Evolutionary conservation across 352 stramenopile genomes (phyloP), one percentile per base, ranked within the genome.

Genomic region (Globisporangium uncinulatum): DNA sequence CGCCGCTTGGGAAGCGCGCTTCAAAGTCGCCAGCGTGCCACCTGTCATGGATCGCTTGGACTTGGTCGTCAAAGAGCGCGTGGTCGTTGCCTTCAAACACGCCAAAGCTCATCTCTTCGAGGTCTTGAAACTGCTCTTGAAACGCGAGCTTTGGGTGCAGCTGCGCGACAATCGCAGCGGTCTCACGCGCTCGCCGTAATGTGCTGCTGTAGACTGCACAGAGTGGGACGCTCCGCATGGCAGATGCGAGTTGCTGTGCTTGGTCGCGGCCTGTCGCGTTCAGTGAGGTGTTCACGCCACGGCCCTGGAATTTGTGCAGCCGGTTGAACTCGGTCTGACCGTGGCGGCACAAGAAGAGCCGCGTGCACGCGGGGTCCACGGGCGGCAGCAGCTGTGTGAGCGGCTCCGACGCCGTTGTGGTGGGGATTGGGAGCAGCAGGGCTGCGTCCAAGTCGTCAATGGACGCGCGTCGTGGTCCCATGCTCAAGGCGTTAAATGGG

Each of bases 71-170:
- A 44, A 85, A 72, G 24, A 63, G 46, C 31, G 72, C 69, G 60
- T 83, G 77, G 42, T 69, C 63, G 48, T 87, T 74, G 48, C 79
- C 81, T 56, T 93, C 83, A 17, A 92, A 70, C 44, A 82, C 48
- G 9, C 83, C 83, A 54, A 92, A 93, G 66, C 83, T 92, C 83
- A 93, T 93, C 59, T 93, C 83, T 52, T 93, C 81, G 9, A 93
- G 63, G 34, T 91, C 81, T 17, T 63, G 20, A 57, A 89, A 84
- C n/a, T 72, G 37, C 62, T n/a, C n/a, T n/a, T 87, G 60, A 51
- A 87, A 62, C 56, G 77, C 62, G 41, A 87, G 55, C 58, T 79
- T 74, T 21, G 74, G 70, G 62, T 90, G 77, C 21, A 66, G 60
- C 36, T 86, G 65, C 14, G 75, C 64, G 8, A 55, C 50, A 20